Evolutionary conservation across 352 stramenopile genomes (phyloP), one percentile per base, ranked within the genome.

Genomic region (Plasmopara viticola): DNA sequence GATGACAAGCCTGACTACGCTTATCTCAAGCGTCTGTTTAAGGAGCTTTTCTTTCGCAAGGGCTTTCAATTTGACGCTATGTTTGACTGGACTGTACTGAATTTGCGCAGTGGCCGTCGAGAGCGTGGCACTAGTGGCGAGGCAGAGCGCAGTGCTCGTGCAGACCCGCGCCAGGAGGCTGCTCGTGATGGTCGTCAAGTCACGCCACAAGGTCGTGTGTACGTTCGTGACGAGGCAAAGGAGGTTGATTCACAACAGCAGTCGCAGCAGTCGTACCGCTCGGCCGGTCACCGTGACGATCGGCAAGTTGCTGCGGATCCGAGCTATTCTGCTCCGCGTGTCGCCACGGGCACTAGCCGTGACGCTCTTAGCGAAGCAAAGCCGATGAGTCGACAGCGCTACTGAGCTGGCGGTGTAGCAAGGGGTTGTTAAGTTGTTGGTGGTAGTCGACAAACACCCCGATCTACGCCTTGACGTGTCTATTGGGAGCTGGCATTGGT

Each of bases 41-140:
- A 98, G 79, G 96, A 99, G 64, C 84, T 99, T 25, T 98, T 99
- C 70, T 98, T 98, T 74, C 81, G 95, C 58, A 98, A 98, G 79
- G 96, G 95, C 29, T 98, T 98, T 79, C 90, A 98, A 74, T 98
- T 98, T 64, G 95, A 99, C 66, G 97, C 97, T 54, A 97, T 98
- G 89, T 99, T 98, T 68, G 96, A 99, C 81, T 99, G 96, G 96
- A 98, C 94, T 14, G 90, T 99, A 49, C 84, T 98, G 33, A 90
- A 90, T 54, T 60, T 90, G 66, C 68, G 78, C 61, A 84, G 71
- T 48, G 78, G 75, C 13, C 75, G 78, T 62, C 72, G 74, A 47
- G 78, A 85, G 50, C 73, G 78, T 53, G 73, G 75, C 34, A 70
- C 69, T 6, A 86, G 68, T 47, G 75, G 71, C 39, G 78, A 89